Conservation (phyloP, 169 alveolate species). For the Amoebophrya sp. region DNA sequence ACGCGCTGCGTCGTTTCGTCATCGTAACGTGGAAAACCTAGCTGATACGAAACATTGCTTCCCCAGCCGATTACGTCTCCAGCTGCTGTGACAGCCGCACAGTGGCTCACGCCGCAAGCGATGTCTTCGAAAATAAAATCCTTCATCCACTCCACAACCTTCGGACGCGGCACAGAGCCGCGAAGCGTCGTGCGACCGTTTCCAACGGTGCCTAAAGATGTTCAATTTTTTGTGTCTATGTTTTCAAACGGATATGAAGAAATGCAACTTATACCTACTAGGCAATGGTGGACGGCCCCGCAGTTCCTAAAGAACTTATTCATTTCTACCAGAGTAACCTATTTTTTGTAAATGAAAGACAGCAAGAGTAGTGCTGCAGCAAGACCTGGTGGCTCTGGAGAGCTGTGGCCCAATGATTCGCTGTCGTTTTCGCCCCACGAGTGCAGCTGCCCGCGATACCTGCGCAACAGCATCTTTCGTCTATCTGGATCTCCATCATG, state of each 20-base stretch:
- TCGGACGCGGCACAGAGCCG: neutral
- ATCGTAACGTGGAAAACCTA: too few relatives aligned
- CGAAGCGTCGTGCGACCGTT: neutral
- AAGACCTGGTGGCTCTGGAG: too few relatives aligned
- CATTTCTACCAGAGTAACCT: neutral
- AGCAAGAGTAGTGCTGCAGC: too few relatives aligned
- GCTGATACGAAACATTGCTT: neutral
- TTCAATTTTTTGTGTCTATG: too few relatives aligned
- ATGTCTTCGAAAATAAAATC: neutral
- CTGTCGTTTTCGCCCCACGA: neutral
- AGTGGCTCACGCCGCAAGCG: neutral
- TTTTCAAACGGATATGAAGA: too few relatives aligned
- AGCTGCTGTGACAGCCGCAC: neutral
- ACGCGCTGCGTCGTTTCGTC: neutral
- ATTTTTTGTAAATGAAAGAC: too few relatives aligned
- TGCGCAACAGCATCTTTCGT: neutral
- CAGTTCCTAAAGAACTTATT: neutral
- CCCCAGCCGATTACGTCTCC: neutral
- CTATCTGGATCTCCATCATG: neutral
- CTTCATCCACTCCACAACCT: neutral
- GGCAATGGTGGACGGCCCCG: too few relatives aligned
- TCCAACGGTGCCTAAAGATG: too few relatives aligned
- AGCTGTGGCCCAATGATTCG: neutral
- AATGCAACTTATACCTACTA: too few relatives aligned
- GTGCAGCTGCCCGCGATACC: neutral